Evolutionary conservation across 1,284 basidiomycete genomes (phyloP), one percentile per base, ranked within the genome.

Genomic region (Limonomyces culmigenus): DNA sequence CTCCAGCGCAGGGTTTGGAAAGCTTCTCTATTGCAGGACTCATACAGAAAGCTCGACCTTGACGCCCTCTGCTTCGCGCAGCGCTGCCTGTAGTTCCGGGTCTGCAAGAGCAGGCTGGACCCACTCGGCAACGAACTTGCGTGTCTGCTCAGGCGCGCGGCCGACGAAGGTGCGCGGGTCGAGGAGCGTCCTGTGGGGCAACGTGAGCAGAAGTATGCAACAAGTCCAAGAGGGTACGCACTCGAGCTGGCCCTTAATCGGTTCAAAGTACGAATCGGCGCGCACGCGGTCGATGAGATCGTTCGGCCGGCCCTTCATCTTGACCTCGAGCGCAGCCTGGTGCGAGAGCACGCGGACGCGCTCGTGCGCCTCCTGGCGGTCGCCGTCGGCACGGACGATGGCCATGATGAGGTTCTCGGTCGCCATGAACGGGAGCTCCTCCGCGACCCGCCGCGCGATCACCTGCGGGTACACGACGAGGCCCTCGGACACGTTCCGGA

Each of bases 321-420:
- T 99, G 44, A 99, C 93, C 50, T 93, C 88, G 41, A 83, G 67
- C 0, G 77, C 92, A 0, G 95, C 95, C 56, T 97, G 78, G 56
- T 98, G 93, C 11, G 89, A 95, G n/a, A 97, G 67, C 36, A 96
- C 92, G 41, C 93, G 64, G 51, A 97, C 93, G 58, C 86, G 83
- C 60, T 97, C 95, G 56, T 98, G 93, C 27, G 89, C 91, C 55
- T 87, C 85, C 59, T 98, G 95, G 29, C 95, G 69, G 56, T 98
- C 93, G 1, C 92, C 95, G 29, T 92, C 92, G 38, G 65, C 67
- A 59, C 93, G 93, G 41, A 98, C 95, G 42, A 98, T 79, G 10
- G 91, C 91, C 95, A 99, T 98, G 63, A 98, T 98, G 56, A 99
- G 72, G 59, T 98, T 98, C 59, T 96, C 91, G 3, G 91, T 92